Conservation (phyloP, 495 filamentous ascomycete genomes). For the Penicillium goetzii region DNA sequence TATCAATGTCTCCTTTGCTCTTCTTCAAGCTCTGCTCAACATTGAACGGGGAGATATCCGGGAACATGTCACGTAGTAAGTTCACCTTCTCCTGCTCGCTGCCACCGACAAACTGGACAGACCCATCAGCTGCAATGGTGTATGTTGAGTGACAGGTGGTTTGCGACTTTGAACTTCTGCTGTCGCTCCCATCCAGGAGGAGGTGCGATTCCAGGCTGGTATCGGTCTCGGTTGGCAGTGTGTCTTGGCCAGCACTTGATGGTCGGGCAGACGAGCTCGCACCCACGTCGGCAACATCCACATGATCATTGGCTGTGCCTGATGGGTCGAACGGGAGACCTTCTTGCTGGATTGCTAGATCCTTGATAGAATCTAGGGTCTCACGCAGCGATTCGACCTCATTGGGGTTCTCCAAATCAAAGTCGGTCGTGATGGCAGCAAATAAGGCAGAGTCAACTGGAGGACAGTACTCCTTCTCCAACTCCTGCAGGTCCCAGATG, state of each 20-base stretch:
- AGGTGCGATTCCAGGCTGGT: slow-evolving; percentile 45
- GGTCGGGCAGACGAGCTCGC: slow-evolving; percentile 3
- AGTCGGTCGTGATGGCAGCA: slow-evolving; percentile 68
- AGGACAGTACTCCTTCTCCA: slow-evolving; percentile 60
- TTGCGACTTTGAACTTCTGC: not conserved
- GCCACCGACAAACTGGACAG: slow-evolving; percentile 49
- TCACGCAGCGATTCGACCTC: slow-evolving; percentile 57
- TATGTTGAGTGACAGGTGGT: slow-evolving; percentile 31
- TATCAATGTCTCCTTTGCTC: slow-evolving; percentile 61
- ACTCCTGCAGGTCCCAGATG: slow-evolving; percentile 33
- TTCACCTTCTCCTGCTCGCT: slow-evolving; percentile 59
- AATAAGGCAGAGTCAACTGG: slow-evolving; percentile 66
- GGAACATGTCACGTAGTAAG: slow-evolving; percentile 70
- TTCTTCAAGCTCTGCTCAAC: slow-evolving; percentile 68
- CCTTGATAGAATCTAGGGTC: slow-evolving; percentile 61
- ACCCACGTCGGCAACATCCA: slow-evolving; percentile 21
- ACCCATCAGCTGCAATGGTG: slow-evolving; percentile 38
- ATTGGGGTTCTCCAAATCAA: slow-evolving; percentile 52
- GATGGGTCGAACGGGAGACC: slow-evolving; percentile 77
- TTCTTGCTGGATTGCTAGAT: slow-evolving; percentile 65
- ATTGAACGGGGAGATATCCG: slow-evolving; percentile 62
- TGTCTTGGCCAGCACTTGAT: slow-evolving; percentile 5
- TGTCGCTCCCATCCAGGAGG: slow-evolving; percentile 15
- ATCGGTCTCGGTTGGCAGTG: slow-evolving; percentile 39
- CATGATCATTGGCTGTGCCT: slow-evolving; percentile 49